Evolutionary conservation across 495 filamentous ascomycete genomes (phyloP), one percentile per base, ranked within the genome.

Genomic region (Penicillium manginii): DNA sequence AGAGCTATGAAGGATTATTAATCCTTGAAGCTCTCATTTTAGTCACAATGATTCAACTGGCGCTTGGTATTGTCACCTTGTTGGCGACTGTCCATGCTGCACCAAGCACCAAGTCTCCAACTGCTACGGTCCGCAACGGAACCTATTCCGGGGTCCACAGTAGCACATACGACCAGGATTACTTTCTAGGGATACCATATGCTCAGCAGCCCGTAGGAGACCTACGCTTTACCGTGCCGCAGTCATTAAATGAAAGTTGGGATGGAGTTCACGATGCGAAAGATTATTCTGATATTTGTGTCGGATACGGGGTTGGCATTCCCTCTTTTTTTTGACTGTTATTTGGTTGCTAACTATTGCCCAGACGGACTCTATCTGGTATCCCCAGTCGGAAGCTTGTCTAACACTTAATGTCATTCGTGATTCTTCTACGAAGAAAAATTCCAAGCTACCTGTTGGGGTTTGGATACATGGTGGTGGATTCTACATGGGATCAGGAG

Each of bases 381-480:
- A 74, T 72, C 60, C 62, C 62, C 68, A 56, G 33, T 72, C 68
- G 14, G 83, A 86, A 60, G 83, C 83, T 53, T 86, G 84, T 64
- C 70, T 86, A 3, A 82, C 80, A 26, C 60, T 86, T 12, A 86
- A 86, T 53, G 74, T 86, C 8, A 67, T 84, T 39, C 74, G 82
- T 4, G 73, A 77, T 15, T 59, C 77, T 15, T 76, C 72, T 6
- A 67, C 69, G 15, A 64, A 71, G 19, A 55, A 58, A 4, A 52
- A 61, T 31, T 70, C 68, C 6, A 72, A 66, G 26, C 70, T 77
- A 23, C 81, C 80, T 4, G 78, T 81, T 26, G 72, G 74, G 5
- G 79, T 86, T 39, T 88, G 83, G 81, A 83, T 88, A 26, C 81
- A 85, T 60, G 85, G 85, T 14, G 86, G 86, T 35, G 84, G 82